These are phyloP conservation scores for Dryas integrifolia DNA, from an alignment of 331 rosid species.

Conservation along the genomic window DNA sequence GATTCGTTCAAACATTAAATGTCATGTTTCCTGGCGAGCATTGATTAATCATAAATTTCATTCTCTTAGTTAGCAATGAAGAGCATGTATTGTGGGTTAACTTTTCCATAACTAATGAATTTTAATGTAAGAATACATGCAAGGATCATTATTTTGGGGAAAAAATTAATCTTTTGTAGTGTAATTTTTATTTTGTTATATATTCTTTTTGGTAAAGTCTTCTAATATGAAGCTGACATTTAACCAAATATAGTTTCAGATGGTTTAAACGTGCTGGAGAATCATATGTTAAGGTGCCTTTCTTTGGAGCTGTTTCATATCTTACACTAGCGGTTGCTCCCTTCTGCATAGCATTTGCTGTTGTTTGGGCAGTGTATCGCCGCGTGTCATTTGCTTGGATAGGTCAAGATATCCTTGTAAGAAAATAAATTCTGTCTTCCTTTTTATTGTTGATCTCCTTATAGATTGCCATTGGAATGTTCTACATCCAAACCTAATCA, in stretches of 20 bases:
- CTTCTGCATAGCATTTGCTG: conserved; percentile 80
- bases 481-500: background rate
- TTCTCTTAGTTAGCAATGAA: too few species aligned
- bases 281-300: conserved; percentile 69
- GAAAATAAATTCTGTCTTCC: conserved; percentile 30
- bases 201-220: conserved; percentile 15
- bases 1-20: background rate
- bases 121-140: background rate
- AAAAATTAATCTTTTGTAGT: background rate
- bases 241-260: conserved; percentile 76
- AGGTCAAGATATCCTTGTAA: conserved; percentile 97
- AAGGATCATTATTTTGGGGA: background rate
- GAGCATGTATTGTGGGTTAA: background rate
- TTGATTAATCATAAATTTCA: background rate
- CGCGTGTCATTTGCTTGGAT: conserved; percentile 72
- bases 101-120: background rate
- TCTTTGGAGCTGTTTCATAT: conserved; percentile 86
- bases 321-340: conserved; percentile 86
- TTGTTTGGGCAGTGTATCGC: conserved; percentile 79
- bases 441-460: conserved; percentile 7
- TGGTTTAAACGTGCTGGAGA: conserved; percentile 76
- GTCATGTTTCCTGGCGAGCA: background rate
- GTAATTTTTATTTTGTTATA: conserved; percentile 2
- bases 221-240: conserved; percentile 42
- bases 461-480: background rate